Evolutionary conservation across 139 green algal genomes (phyloP), one percentile per base, ranked within the genome.

Genomic region (Chlorella sp.): DNA sequence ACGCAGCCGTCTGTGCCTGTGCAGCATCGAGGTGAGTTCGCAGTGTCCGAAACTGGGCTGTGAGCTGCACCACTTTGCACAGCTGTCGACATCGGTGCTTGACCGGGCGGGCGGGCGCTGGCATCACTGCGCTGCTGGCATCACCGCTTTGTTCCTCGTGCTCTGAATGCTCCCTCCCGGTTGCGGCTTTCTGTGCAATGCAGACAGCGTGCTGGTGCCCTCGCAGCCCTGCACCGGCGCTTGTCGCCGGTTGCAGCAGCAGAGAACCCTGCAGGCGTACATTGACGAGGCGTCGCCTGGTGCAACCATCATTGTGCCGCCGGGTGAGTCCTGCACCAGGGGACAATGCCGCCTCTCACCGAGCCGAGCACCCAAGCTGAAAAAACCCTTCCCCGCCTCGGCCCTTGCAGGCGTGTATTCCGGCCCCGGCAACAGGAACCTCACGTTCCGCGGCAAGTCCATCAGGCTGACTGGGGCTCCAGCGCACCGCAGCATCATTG

Each of bases 401-500:
- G 37, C 18, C 3, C 16, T 42, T 81, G 84, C 84, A 88, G 84
- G 73, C n/a, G 34, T 48, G 5, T 92, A 92, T 61, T 9, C 1
- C 14, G 89, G 89, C 39, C 24, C 28, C 11, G n/a, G 26, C 39
- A 92, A 90, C 85, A 86, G 36, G 39, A 75, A 83, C 42, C 42
- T 92, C 3, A 53, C 32, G 22, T n/a, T 90, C 1, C 53, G 48
- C 60, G 86, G 76, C 42, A 86, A 85, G 32, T 30, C 89, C 36
- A 78, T 36, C 36, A 39, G 88, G 61, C 24, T 32, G 81, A 66
- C 48, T 16, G 53, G 28, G 3, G 87, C 82, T 36, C 84, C 75
- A n/a, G 30, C 42, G 14, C 37, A 66, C 22, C 30, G 39, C n/a
- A 87, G 84, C 32, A 26, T 86, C 40, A 87, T 92, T n/a, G 83